Evolutionary conservation across 2,329 filamentous ascomycete genomes (phyloP), one percentile per base, ranked within the genome.

Genomic region (Allantophomopsis lycopodina): DNA sequence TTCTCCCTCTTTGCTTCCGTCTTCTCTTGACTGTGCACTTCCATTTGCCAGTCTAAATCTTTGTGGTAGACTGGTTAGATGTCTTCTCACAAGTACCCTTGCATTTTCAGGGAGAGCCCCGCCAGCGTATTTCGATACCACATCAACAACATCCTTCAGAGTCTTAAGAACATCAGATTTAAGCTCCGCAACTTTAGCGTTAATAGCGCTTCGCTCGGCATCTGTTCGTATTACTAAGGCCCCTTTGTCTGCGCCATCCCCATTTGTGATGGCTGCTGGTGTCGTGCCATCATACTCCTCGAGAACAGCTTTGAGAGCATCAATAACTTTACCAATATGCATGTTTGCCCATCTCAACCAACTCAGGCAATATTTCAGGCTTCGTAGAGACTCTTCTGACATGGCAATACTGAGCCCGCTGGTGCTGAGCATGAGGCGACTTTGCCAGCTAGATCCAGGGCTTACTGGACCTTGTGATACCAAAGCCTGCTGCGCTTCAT

Each of bases 61-160:
- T 54, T 84, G 79, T 0, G 89, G 89, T 2, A 96, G 68, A 37
- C 82, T 88, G 21, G 84, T 83, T 5, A 96, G 69, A 55, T 94
- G 87, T 11, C 78, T 73, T 44, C 84, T 79, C 11, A 98, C 89
- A 13, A 96, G 72, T 17, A 80, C 71, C 28, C 82, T 71, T 0
- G 89, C 89, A 48, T 95, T 94, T 40, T 91, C 84, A 0, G 91
- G 89, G 2, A 98, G 65, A 1, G 88, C 85, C 32, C 86, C 85
- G n/a, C 88, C 88, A 0, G 88, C 83, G 50, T 94, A 94, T 48
- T 80, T 85, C 41, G 84, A 93, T 0, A 98, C 85, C 5, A 83
- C 80, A 45, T 83, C 76, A 32, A 94, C 83, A 21, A 88, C 84
- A 40, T 79, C 76, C 48, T 88, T 84, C 11, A 96, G 68, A 0